Evolutionary conservation across 306 rosid genomes (phyloP).

Genomic region (Crotalaria pallida): DNA sequence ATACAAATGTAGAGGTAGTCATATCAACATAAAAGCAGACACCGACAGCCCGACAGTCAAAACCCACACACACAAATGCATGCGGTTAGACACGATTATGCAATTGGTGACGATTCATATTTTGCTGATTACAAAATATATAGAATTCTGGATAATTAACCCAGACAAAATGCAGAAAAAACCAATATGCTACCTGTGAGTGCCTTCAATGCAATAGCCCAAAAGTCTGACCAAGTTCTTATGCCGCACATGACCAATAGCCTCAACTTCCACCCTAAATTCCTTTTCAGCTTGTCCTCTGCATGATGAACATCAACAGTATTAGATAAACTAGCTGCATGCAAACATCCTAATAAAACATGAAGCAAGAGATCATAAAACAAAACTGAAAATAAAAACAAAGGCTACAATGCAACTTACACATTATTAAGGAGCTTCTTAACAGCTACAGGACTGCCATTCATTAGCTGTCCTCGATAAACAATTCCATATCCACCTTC

Average conservation of each 20-base stretch:
- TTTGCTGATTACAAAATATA: constrained; percentile 16
- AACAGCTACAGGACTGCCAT: constrained; percentile 85
- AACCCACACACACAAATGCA: background rate
- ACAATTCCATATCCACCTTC: constrained; percentile 98
- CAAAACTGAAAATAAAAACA: background rate
- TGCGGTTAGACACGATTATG: background rate
- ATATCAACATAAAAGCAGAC: constrained; percentile 12
- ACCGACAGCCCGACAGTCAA: constrained; percentile 15
- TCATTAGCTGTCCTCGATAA: constrained; percentile 65
- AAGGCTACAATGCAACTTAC: constrained; percentile 38
- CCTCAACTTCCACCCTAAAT: constrained; percentile 95
- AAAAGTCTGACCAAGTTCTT: constrained; percentile 87
- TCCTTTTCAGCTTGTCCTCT: constrained; percentile 97
- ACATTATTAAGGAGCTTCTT: constrained; percentile 88
- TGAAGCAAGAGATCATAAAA: background rate
- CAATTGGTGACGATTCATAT: constrained; percentile 13
- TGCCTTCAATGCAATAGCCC: constrained; percentile 94
- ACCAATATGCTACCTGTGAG: constrained; percentile 57
- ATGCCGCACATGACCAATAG: constrained; percentile 92
- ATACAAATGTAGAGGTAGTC: background rate
- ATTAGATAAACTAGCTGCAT: constrained; percentile 11
- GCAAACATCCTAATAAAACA: constrained; percentile 9
- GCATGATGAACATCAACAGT: constrained; percentile 21
- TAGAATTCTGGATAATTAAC: background rate
- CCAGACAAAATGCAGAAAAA: constrained; percentile 11